Conservation (phyloP, 148 eudicot genomes). For the Heliamphora exappendiculata region DNA sequence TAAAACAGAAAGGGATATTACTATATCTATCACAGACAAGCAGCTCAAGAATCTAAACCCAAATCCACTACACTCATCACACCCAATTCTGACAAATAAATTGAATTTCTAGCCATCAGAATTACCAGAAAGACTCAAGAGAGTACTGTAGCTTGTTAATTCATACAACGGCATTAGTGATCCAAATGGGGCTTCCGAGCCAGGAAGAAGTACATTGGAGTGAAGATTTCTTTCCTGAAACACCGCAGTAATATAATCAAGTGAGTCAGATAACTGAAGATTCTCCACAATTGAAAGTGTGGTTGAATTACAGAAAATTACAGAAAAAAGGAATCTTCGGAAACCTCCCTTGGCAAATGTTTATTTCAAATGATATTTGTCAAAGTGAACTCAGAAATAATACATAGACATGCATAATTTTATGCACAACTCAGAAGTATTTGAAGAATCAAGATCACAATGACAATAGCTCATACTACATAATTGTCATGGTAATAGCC, state of each 20-base stretch:
- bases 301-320: not conserved
- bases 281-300: not conserved
- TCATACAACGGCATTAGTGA: not conserved
- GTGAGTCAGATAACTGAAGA: not conserved
- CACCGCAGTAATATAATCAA: not conserved
- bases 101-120: not conserved
- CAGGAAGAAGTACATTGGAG: conserved; percentile 79
- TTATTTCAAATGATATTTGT: not conserved
- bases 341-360: not conserved
- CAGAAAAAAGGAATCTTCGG: not conserved
- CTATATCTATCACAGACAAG: not conserved
- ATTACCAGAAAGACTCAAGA: not conserved
- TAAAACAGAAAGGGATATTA: not conserved
- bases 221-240: conserved; percentile 84
- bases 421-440: too few relatives aligned
- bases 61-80: too few relatives aligned
- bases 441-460: too few relatives aligned
- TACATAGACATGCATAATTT: too few relatives aligned
- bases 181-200: conserved; percentile 57
- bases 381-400: not conserved
- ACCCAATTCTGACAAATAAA: not conserved
- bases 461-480: too few relatives aligned
- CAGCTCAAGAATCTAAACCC: not conserved
- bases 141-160: not conserved
- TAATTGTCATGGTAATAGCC: too few relatives aligned